Base-by-base conservation (phyloP, 345 rosid genomes). In the Streptanthus diversifolius region DNA sequence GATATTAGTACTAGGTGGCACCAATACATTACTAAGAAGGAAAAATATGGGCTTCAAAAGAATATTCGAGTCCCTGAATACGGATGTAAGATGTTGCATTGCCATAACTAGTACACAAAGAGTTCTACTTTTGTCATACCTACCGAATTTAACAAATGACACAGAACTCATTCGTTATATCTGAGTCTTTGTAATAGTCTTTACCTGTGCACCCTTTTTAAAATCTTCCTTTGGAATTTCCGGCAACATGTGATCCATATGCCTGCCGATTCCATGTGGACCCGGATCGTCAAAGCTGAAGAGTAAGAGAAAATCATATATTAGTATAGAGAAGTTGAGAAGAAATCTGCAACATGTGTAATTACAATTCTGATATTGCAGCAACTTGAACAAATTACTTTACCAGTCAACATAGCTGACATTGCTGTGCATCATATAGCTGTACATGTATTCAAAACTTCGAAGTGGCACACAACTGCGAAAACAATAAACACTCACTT, bases 151-250 rank as follows among this genome's bases (percentile, higher is more conserved):
- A 59, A 48, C 33, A 58, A 58, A 29, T 66, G 47, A 59, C 48
- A 58, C 19, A 32, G n/a, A 59, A 48, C 14, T 11, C 48, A 8
- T 41, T 32, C 48, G 19, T 39, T 48, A 25, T 37, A 56, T 47
- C 12, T 18, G 8, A 56, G 35, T 37, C 66, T 27, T 47, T 30
- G 62, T 51, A 52, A 22, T 39, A 48, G 60, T 5, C 44, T 14
- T 70, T 79, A 95, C 99, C 98, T 95, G 99, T 21, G 99, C 93
- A 76, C 99, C 98, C 85, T 95, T 95, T 74, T 96, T 85, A 68
- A 95, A 95, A 78, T 95, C 90, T 80, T 90, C 89, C 83, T 76
- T 81, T 76, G 88, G 93, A 25, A 95, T 73, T 80, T 87, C 99
- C 12, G 99, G 98, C 62, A 87, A 75, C 99, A 95, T 95, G 81